A percentile compares a stretch with the other conserved stretches of the same genome.
Conservation (phyloP, 1,284 basidiomycete species). For the Volvariella volvacea region DNA sequence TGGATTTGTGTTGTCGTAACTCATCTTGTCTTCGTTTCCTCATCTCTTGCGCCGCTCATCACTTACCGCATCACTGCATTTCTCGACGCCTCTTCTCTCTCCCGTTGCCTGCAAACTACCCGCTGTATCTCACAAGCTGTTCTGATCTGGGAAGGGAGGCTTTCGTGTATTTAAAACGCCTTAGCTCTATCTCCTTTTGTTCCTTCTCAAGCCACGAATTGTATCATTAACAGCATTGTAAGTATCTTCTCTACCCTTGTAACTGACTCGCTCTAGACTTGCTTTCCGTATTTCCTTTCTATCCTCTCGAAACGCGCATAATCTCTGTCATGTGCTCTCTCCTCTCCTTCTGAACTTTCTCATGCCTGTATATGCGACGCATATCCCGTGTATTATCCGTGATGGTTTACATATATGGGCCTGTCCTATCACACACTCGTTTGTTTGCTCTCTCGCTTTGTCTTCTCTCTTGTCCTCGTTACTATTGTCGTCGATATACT, state of each 20-base stretch:
- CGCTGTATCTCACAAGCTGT: no score
- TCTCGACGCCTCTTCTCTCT: no score
- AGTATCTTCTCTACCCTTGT: no score
- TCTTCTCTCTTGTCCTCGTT: slow-evolving; percentile 24
- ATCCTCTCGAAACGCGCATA: slow-evolving; percentile 8
- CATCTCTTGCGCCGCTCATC: no score
- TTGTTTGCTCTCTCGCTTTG: slow-evolving; percentile 11
- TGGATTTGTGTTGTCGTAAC: no score
- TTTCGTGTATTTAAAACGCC: no score
- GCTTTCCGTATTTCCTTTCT: no score
- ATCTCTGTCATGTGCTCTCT: slow-evolving; percentile 13
- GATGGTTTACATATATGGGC: slow-evolving; percentile 3
- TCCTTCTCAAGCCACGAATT: slow-evolving; percentile 5
- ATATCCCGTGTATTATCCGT: slow-evolving; percentile 1
- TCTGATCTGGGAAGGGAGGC: background rate
- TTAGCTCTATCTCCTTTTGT: slow-evolving; percentile 7
- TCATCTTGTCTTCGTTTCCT: no score
- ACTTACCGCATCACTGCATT: no score
- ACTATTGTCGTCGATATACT: slow-evolving; percentile 25
- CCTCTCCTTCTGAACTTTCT: background rate
- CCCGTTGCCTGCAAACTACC: no score
- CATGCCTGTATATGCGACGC: background rate
- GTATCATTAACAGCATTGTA: no score
- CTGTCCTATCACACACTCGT: slow-evolving; percentile 10
- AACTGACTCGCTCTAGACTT: no score